Conservation (phyloP, 495 filamentous ascomycete genomes). For the Tuber brumale region DNA sequence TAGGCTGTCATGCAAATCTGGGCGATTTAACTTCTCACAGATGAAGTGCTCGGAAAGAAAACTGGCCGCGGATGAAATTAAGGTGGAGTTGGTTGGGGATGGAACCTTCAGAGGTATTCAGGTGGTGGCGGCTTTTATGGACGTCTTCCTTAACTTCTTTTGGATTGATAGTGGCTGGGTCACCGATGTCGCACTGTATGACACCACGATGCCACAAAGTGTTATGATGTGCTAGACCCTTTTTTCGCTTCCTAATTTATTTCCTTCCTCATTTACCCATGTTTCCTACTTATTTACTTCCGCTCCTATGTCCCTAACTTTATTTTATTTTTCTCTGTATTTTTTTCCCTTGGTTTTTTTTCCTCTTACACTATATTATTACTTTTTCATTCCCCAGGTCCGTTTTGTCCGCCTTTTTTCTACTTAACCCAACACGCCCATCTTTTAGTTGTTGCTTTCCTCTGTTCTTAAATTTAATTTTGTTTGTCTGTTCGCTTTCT, state of each 20-base stretch:
- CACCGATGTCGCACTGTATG: conserved; percentile 27
- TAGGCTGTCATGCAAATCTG: conserved; percentile 3
- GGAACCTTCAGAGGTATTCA: conserved; percentile 11
- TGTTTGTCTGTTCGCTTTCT: neutral
- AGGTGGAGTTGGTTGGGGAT: conserved; percentile 18
- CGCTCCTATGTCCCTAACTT: neutral
- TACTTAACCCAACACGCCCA: neutral
- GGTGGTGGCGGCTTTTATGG: conserved; percentile 24
- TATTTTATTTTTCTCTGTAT: neutral
- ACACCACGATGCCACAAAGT: conserved; percentile 27
- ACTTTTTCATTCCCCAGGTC: neutral
- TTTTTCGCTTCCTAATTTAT: neutral
- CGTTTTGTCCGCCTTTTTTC: neutral
- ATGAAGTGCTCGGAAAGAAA: neutral
- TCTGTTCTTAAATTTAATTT: neutral
- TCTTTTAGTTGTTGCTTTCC: neutral
- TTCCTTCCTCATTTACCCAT: neutral
- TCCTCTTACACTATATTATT: neutral
- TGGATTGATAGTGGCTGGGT: conserved; percentile 19
- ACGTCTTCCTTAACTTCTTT: conserved; percentile 31
- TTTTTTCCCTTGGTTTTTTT: neutral
- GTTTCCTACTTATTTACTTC: neutral
- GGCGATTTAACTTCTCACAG: conserved; percentile 8
- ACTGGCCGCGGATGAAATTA: neutral
- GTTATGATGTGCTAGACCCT: conserved; percentile 27